Evolutionary conservation across 345 rosid genomes (phyloP).

Genomic region (Arabis alpina): DNA sequence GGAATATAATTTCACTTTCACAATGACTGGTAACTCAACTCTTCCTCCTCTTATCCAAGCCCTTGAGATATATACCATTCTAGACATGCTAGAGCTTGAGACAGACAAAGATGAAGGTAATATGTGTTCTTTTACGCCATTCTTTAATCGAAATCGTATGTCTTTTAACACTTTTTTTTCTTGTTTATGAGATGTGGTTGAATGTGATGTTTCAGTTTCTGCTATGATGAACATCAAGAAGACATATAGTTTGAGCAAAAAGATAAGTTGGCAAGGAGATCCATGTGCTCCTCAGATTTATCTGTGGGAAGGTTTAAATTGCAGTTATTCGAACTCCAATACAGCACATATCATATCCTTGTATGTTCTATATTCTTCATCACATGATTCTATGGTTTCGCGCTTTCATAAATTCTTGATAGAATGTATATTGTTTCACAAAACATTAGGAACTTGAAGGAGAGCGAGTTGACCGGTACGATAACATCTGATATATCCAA

Average conservation of each 20-base stretch:
- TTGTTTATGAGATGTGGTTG: slow-evolving; percentile 11
- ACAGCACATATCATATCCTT: slow-evolving; percentile 46
- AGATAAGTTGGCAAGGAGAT: slow-evolving; percentile 58
- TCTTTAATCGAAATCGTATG: neutral
- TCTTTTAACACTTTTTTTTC: neutral
- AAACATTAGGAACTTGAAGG: slow-evolving; percentile 41
- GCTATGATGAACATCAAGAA: slow-evolving; percentile 52
- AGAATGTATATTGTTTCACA: too few species aligned
- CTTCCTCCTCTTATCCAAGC: slow-evolving; percentile 51
- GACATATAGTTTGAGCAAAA: slow-evolving; percentile 37
- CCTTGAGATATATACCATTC: slow-evolving; percentile 39
- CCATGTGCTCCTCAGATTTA: slow-evolving; percentile 44
- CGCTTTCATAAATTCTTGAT: too few species aligned
- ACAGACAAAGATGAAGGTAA: slow-evolving; percentile 42
- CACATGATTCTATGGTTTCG: neutral
- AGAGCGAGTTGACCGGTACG: slow-evolving; percentile 40
- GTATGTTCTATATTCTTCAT: slow-evolving; percentile 46
- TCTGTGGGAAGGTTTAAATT: slow-evolving; percentile 51
- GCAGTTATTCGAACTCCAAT: slow-evolving; percentile 34
- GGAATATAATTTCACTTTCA: slow-evolving; percentile 12
- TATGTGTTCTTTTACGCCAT: neutral
- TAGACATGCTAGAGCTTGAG: slow-evolving; percentile 21
- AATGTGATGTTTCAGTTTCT: slow-evolving; percentile 20
- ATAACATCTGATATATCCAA: slow-evolving; percentile 43
- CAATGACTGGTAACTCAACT: slow-evolving; percentile 37